phyloP scores from a whole-genome alignment of 441 rosid genomes.

The Corymbia citriodora region DNA sequence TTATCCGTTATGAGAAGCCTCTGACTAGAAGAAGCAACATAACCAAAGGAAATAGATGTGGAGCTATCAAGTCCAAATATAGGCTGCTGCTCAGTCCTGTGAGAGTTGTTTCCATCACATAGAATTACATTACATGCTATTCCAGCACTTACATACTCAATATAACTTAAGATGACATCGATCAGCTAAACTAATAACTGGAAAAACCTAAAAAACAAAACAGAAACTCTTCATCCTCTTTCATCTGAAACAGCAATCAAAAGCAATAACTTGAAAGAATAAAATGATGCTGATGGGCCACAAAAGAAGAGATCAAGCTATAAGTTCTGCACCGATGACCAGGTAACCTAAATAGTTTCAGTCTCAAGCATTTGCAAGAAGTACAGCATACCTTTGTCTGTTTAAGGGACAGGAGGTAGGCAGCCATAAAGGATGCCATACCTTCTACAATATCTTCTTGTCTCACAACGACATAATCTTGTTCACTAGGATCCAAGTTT shows the following conservation, averaged over 20 bases:
- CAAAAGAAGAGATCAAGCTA: not conserved
- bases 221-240: not conserved
- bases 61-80: not conserved
- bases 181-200: not conserved
- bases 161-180: not conserved
- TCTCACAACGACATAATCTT: constrained; percentile 83
- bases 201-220: not conserved
- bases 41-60: not conserved
- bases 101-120: not conserved
- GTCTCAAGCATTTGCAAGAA: not conserved
- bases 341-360: not conserved
- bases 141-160: not conserved
- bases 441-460: constrained; percentile 96
- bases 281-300: not conserved
- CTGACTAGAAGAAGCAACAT: not conserved
- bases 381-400: constrained; percentile 64
- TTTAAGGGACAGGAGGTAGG: constrained; percentile 74
- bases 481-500: constrained; percentile 37
- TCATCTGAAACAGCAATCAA: not conserved
- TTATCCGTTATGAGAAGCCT: not conserved
- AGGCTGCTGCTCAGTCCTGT: not conserved
- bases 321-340: not conserved
- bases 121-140: not conserved
- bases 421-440: constrained; percentile 89
- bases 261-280: not conserved